Conservation (phyloP, 2,329 filamentous ascomycete species). For the Trichoderma lentiforme region DNA sequence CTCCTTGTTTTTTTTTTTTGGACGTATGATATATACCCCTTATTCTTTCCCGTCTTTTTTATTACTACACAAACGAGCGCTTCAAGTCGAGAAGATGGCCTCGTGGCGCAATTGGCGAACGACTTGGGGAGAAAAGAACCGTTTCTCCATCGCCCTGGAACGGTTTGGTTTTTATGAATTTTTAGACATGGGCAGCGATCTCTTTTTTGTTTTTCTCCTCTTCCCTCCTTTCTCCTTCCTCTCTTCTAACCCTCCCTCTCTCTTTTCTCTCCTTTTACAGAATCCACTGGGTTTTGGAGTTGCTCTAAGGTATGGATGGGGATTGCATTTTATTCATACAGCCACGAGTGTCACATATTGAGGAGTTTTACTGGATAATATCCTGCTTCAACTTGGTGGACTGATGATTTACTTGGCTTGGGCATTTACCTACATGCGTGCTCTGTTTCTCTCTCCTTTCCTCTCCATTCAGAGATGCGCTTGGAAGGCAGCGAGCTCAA, state of each 20-base stretch:
- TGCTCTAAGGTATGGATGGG: neutral
- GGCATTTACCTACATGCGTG: neutral
- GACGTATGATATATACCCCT: neutral
- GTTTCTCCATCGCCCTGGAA: neutral
- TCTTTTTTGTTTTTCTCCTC: neutral
- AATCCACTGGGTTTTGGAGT: neutral
- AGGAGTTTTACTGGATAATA: neutral
- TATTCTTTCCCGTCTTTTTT: neutral
- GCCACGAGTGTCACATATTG: neutral
- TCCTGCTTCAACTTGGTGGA: neutral
- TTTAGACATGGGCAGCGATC: neutral
- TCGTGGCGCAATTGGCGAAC: neutral
- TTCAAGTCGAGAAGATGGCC: neutral
- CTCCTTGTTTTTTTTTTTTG: neutral
- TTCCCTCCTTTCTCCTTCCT: neutral
- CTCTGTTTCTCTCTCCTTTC: neutral
- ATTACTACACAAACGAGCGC: neutral
- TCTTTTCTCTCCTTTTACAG: neutral
- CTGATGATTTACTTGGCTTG: neutral
- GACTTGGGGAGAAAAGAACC: neutral
- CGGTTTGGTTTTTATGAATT: neutral
- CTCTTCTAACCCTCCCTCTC: neutral
- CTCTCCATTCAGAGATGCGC: neutral
- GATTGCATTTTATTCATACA: neutral
- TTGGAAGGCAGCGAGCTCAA: neutral